A percentile compares a stretch with the other conserved stretches of the same genome.
These are phyloP conservation scores for Zasmidium citrigriseum DNA, from an alignment of 2,329 filamentous ascomycete species.

Conservation along the genomic window DNA sequence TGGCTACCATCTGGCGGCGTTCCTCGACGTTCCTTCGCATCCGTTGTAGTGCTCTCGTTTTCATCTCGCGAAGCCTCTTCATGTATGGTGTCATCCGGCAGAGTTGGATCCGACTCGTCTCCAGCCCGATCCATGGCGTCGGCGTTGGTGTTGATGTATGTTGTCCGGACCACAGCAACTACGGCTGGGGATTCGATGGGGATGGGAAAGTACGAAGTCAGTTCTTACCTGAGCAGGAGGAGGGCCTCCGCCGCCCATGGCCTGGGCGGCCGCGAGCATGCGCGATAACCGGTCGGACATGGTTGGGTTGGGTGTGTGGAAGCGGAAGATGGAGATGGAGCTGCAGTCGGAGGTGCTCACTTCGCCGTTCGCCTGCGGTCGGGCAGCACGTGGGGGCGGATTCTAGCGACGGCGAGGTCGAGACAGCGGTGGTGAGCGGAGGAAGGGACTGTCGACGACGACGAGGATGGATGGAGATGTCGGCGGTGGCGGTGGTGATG, in stretches of 20 bases:
- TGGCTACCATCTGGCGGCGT: no score
- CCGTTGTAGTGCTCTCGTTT: no score
- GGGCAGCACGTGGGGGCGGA: neutral
- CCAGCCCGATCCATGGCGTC: no score
- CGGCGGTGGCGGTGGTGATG: slow-evolving; percentile 2
- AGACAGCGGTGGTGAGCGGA: neutral
- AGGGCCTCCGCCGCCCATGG: slow-evolving; percentile 66
- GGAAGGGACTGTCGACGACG: slow-evolving; percentile 9
- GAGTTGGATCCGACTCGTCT: no score
- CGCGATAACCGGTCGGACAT: slow-evolving; percentile 88
- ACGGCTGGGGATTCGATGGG: neutral
- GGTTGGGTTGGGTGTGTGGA: slow-evolving; percentile 35
- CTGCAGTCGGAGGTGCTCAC: neutral
- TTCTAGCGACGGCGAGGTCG: neutral
- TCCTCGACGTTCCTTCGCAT: no score
- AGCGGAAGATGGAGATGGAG: slow-evolving; percentile 8
- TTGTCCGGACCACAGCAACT: neutral
- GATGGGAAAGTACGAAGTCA: neutral
- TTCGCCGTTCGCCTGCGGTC: neutral
- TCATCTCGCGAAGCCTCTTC: no score
- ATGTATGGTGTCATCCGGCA: no score
- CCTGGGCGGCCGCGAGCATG: slow-evolving; percentile 75
- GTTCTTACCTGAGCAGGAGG: slow-evolving; percentile 63
- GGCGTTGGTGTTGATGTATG: neutral
- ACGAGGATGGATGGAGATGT: slow-evolving; percentile 7